Base-by-base conservation (phyloP, 2,329 filamentous ascomycete genomes). In the Aspergillus proliferans region DNA sequence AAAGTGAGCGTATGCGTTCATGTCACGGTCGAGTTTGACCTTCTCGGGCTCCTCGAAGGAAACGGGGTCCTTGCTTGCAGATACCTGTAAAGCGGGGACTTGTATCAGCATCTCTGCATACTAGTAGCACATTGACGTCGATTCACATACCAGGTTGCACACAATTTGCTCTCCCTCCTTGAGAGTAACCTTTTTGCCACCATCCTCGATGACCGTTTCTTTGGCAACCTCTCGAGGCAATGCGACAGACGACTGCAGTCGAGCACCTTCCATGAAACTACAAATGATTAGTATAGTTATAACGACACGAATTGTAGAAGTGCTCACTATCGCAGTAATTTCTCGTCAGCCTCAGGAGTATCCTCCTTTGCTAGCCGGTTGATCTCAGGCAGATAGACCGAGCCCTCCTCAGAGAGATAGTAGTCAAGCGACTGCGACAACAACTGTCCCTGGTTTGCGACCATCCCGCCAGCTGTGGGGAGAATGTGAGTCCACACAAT, bases 1-100 rank as follows among this genome's bases (percentile, higher is more conserved):
- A 55, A 85, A 84, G 63, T 83, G 78, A 49, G 86, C 76, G 62
- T 90, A 89, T 1, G 71, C 66, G 4, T 80, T 76, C 22, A 84
- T 62, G 0, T 84, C 81, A 0, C 86, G 80, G 14, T 79, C 75
- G 0, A 86, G 79, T 54, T 81, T 75, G 19, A 90, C 78, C 24
- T 64, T 60, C 18, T 66, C 59, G 9, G 70, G 69, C 38, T 72
- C 65, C 4, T 65, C 63, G 53, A 71, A 72, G 43, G 61, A 64
- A 22, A 54, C 56, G 40, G 65, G 57, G 41, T 72, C 70, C 38
- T 61, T 61, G 46, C 64, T 65, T 39, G 68, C 70, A 33, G 63
- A 53, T 33, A 66, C 64, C 65, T 68, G 45, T 50, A 24, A 47
- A 26, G 43, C 5, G 28, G 2, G 30, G 6, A 12, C 9, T 30